Conservation (phyloP, 1,284 basidiomycete genomes). For the Trametes polyzona region DNA sequence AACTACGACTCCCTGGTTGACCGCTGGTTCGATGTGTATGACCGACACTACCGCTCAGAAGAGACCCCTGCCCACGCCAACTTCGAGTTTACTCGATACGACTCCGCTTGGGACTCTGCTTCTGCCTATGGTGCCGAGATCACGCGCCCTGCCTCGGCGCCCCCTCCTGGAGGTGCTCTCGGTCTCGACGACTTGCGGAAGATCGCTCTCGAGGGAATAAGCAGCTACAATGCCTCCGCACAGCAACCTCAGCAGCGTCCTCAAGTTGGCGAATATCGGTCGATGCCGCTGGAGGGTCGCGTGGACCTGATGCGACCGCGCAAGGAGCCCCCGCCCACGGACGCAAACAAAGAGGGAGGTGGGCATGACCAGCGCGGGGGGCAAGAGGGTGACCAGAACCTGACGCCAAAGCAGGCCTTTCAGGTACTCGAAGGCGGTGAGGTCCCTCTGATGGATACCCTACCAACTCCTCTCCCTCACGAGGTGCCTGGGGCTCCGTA, state of each 20-base stretch:
- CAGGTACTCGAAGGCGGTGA: slow-evolving; percentile 29
- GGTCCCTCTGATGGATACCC: slow-evolving; percentile 41
- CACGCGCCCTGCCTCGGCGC: slow-evolving; percentile 22
- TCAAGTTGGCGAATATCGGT: slow-evolving; percentile 74
- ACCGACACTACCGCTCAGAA: slow-evolving; percentile 77
- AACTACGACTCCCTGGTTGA: slow-evolving; percentile 83
- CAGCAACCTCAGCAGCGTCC: slow-evolving; percentile 9
- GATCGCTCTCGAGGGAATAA: slow-evolving; percentile 65
- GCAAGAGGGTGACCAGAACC: slow-evolving; percentile 15
- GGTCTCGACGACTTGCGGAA: slow-evolving; percentile 73
- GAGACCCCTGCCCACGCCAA: slow-evolving; percentile 43
- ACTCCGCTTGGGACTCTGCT: slow-evolving; percentile 73
- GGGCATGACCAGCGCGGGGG: slow-evolving; percentile 16
- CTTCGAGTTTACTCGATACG: slow-evolving; percentile 73
- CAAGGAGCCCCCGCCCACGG: slow-evolving; percentile 35
- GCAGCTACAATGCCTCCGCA: slow-evolving; percentile 18
- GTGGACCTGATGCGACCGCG: slow-evolving; percentile 80
- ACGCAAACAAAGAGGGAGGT: neutral
- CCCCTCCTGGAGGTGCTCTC: slow-evolving; percentile 41
- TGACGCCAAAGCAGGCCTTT: slow-evolving; percentile 30
- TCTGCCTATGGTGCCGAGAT: slow-evolving; percentile 34
- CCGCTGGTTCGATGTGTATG: slow-evolving; percentile 91
- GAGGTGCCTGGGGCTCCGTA: slow-evolving; percentile 51
- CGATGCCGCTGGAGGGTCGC: slow-evolving; percentile 84
- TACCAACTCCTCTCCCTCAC: slow-evolving; percentile 61